phyloP scores from a whole-genome alignment of 768 basidiomycete genomes.

The Cubamyces lactineus region DNA sequence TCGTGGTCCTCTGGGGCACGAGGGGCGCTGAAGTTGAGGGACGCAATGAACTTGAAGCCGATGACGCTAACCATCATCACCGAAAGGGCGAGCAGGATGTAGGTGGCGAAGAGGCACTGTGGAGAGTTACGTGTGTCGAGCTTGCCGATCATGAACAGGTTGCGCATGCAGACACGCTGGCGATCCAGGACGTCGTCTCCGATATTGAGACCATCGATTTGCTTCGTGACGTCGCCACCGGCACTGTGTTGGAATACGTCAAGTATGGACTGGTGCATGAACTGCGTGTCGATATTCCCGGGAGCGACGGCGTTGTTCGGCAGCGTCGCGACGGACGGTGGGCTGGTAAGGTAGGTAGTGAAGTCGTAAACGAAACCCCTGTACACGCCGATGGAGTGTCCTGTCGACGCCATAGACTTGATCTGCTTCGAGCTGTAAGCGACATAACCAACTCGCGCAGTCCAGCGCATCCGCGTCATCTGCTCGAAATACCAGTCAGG shows the following conservation, averaged over 20 bases:
- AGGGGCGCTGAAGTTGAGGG: slow-evolving; percentile 77
- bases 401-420: slow-evolving; percentile 63
- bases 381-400: slow-evolving; percentile 81
- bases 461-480: slow-evolving; percentile 94
- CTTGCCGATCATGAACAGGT: slow-evolving; percentile 89
- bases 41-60: slow-evolving; percentile 94
- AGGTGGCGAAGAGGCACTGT: slow-evolving; percentile 89
- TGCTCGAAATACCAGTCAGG: slow-evolving; percentile 98
- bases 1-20: slow-evolving; percentile 93
- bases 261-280: slow-evolving; percentile 74
- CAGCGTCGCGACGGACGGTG: slow-evolving; percentile 55
- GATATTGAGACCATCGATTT: slow-evolving; percentile 63
- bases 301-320: slow-evolving; percentile 49
- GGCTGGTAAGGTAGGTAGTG: slow-evolving; percentile 73
- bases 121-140: slow-evolving; percentile 91
- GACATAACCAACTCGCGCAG: slow-evolving; percentile 83
- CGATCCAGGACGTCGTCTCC: slow-evolving; percentile 60
- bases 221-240: slow-evolving; percentile 82
- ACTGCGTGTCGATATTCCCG: slow-evolving; percentile 48
- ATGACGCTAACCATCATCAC: slow-evolving; percentile 93
- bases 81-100: slow-evolving; percentile 88
- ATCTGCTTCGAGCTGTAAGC: slow-evolving; percentile 82
- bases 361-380: slow-evolving; percentile 87
- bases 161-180: slow-evolving; percentile 89
- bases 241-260: slow-evolving; percentile 75